Percentiles rank a stretch among this genome's conserved stretches.
phyloP scores from a whole-genome alignment of 768 basidiomycete genomes.

The Calocera cornea region DNA sequence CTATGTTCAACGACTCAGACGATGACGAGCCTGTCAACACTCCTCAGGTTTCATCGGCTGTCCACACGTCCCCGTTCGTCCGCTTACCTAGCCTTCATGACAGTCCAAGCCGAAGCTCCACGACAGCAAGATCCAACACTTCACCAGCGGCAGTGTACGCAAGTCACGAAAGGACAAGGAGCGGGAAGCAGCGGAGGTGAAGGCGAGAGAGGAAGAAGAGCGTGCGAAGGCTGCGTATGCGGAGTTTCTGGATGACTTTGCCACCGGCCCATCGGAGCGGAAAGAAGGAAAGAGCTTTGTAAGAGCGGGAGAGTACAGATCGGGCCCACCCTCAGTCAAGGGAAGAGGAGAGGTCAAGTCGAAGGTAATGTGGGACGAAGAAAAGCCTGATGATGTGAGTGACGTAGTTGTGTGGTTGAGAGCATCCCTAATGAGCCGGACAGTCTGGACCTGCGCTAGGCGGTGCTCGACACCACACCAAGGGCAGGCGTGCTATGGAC shows the following conservation, averaged over 20 bases:
- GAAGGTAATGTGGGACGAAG: conserved; percentile 13
- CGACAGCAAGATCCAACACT: conserved; percentile 73
- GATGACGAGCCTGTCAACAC: conserved; percentile 66
- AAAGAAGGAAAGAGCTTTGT: conserved; percentile 7
- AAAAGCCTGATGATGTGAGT: conserved; percentile 13
- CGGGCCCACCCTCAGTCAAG: not conserved
- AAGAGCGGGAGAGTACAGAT: not conserved
- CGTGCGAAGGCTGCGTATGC: conserved; percentile 26
- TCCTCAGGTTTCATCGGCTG: conserved; percentile 68
- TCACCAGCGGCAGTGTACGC: conserved; percentile 63
- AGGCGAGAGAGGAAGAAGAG: conserved; percentile 38
- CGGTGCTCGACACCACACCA: conserved; percentile 47
- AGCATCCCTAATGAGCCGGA: conserved; percentile 3
- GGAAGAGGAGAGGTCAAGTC: conserved; percentile 58
- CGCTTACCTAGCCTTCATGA: conserved; percentile 27
- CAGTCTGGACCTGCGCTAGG: conserved; percentile 49
- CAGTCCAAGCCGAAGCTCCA: conserved; percentile 70
- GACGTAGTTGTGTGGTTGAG: not conserved
- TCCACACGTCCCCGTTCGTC: conserved; percentile 44
- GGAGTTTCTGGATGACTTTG: conserved; percentile 30
- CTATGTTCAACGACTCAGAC: conserved; percentile 55
- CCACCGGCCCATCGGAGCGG: conserved; percentile 21
- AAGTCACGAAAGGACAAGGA: conserved; percentile 90
- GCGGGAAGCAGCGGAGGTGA: conserved; percentile 81
- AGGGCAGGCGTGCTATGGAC: conserved; percentile 95